phyloP scores from a whole-genome alignment of 805 yeast genomes.

The Naumovozyma baii region DNA sequence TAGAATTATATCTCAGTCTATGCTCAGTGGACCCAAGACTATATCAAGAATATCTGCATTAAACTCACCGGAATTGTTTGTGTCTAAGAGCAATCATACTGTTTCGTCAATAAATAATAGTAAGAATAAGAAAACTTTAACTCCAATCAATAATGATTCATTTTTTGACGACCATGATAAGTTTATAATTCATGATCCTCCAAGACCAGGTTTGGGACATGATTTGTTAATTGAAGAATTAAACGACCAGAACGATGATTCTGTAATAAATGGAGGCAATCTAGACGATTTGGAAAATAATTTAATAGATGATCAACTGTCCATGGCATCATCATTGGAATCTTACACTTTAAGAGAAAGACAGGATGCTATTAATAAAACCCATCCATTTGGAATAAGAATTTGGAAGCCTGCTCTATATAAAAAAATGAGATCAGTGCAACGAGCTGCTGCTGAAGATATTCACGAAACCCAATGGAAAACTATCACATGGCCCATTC shows the following conservation, averaged over 20 bases:
- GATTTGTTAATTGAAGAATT: constrained; percentile 11
- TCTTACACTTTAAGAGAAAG: constrained; percentile 83
- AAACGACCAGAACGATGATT: constrained; percentile 4
- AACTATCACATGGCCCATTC: constrained; percentile 51
- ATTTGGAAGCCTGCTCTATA: constrained; percentile 98
- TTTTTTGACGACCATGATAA: constrained; percentile 2
- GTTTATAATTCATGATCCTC: constrained; percentile 13
- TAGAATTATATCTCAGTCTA: background rate
- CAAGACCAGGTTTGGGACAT: constrained; percentile 4
- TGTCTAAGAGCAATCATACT: background rate
- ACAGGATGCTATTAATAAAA: constrained; percentile 90
- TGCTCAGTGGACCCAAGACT: background rate
- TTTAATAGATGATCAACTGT: constrained; percentile 28
- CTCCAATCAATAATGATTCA: background rate
- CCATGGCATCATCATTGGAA: constrained; percentile 45
- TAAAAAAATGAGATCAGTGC: constrained; percentile 86
- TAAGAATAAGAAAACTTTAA: no score
- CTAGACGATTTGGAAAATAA: constrained; percentile 6
- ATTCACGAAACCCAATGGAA: constrained; percentile 66
- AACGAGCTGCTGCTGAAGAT: constrained; percentile 83
- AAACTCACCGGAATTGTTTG: background rate
- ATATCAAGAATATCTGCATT: background rate
- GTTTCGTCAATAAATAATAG: background rate
- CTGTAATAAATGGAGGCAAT: constrained; percentile 9
- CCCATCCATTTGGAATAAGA: constrained; percentile 97